Percentiles rank a stretch among this genome's conserved stretches.
Conservation (phyloP, 805 yeast species). For the Cyberlindnera mrakii region DNA sequence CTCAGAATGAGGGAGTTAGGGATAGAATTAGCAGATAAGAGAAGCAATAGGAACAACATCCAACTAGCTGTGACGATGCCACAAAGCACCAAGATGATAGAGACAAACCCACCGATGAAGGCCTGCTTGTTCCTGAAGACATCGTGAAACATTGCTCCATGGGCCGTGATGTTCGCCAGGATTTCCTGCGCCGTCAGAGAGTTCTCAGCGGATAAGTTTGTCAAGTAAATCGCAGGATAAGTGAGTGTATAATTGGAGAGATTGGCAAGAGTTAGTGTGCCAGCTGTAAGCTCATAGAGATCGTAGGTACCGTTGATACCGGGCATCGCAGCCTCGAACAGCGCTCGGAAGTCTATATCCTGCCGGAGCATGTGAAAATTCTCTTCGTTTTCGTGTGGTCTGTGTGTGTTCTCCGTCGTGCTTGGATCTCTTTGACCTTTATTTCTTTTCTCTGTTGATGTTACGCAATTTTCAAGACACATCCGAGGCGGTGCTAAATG, state of each 20-base stretch:
- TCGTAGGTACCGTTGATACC: constrained; percentile 9
- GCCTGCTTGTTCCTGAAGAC: constrained; percentile 24
- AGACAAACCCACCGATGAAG: constrained; percentile 33
- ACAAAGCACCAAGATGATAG: constrained; percentile 45
- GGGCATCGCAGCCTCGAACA: constrained; percentile 6
- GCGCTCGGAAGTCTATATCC: not conserved
- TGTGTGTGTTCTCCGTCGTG: no score
- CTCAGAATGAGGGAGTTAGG: constrained; percentile 54
- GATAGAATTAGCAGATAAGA: constrained; percentile 49
- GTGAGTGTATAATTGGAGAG: constrained; percentile 6
- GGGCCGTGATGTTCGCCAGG: constrained; percentile 5
- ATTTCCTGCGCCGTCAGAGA: constrained; percentile 4
- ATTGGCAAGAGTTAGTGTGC: constrained; percentile 1
- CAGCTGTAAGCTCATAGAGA: constrained; percentile 21
- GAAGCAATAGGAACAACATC: constrained; percentile 58
- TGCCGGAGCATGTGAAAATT: no score
- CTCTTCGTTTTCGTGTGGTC: no score
- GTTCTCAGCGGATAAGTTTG: constrained; percentile 35
- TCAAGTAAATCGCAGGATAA: constrained; percentile 39
- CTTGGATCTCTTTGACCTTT: no score
- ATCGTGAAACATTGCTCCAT: not conserved
- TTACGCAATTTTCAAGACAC: no score
- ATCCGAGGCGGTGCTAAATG: no score
- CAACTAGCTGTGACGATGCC: constrained; percentile 59
- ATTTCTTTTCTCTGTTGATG: no score